Base-by-base conservation (phyloP, 2,329 filamentous ascomycete genomes). In the Phyllosticta paracitricarpa region DNA sequence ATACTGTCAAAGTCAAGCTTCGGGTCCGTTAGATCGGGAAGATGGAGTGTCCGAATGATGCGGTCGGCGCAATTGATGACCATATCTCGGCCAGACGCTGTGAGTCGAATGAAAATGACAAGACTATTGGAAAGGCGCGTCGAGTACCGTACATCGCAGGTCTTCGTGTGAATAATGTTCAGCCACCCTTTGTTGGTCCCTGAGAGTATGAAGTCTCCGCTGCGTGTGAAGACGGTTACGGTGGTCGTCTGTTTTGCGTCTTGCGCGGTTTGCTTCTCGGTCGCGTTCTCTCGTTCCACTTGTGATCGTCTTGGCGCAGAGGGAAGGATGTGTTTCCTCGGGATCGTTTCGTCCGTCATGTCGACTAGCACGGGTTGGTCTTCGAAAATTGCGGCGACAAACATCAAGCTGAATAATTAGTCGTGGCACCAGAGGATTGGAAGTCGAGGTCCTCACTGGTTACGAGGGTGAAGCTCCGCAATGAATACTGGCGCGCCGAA, bases 191-290 rank as follows among this genome's bases (percentile, higher is more conserved):
- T 97, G 67, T 88, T 97, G 4, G 94, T 99, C 51, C 91, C 95
- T 0, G 91, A 86, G 35, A 99, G 83, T 64, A 99, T 91, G 73
- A 97, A 90, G 54, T 92, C 87, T 57, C 94, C 94, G 0, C 86
- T 83, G 0, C 86, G 83, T 0, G 91, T 93, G 79, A 95, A 99
- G 35, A 96, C 86, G 1, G 91, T 90, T 25, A 91, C 91, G 4
- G 93, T 97, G 0, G 94, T 97, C 72, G 91, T 91, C 73, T 97
- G 91, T 71, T 96, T 97, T 12, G 91, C 90, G 70, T 97, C 93
- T 70, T 96, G 90, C 56, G 91, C 91, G 0, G 87, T 86, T 71
- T 93, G 89, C 72, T 96, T 97, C 69, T 95, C 91, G 62, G 84
- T 87, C 22, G 85, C 81, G 56, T 87, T 83, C 66, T 94, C 89